Evolutionary conservation across 2,329 filamentous ascomycete genomes (phyloP).

Genomic region (Sporothrix pallida): DNA sequence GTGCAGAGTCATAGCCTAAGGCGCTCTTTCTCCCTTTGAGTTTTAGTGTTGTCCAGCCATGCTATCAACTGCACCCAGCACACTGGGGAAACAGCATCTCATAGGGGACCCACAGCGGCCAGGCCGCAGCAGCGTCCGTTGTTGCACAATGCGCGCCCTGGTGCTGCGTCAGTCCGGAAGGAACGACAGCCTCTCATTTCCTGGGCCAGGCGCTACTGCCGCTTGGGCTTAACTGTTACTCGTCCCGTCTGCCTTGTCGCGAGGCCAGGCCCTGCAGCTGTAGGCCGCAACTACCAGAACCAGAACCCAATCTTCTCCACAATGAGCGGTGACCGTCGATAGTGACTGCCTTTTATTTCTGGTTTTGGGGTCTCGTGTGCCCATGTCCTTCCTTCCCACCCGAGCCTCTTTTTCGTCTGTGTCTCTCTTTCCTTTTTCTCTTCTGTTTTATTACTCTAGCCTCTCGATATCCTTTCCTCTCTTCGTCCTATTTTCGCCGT

Average conservation of each 20-base stretch:
- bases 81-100: neutral
- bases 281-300: neutral
- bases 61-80: neutral
- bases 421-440: neutral
- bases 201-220: slow-evolving; percentile 32
- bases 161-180: slow-evolving; percentile 31
- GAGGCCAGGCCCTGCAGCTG: slow-evolving; percentile 5
- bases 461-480: slow-evolving; percentile 1
- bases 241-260: slow-evolving; percentile 27
- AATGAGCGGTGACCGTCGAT: slow-evolving; percentile 25
- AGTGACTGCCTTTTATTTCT: slow-evolving; percentile 26
- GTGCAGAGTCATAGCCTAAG: slow-evolving; percentile 18
- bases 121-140: slow-evolving; percentile 24
- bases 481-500: neutral
- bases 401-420: slow-evolving; percentile 11
- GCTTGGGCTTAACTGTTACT: slow-evolving; percentile 10
- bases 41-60: slow-evolving; percentile 11
- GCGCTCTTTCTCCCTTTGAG: neutral
- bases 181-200: slow-evolving; percentile 24
- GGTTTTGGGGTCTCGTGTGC: slow-evolving; percentile 4
- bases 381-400: neutral
- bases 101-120: slow-evolving; percentile 10
- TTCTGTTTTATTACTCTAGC: neutral
- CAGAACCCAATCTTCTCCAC: slow-evolving; percentile 21
- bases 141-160: slow-evolving; percentile 24